Evolutionary conservation across 306 rosid genomes (phyloP).

Genomic region (Arachis hypogaea): DNA sequence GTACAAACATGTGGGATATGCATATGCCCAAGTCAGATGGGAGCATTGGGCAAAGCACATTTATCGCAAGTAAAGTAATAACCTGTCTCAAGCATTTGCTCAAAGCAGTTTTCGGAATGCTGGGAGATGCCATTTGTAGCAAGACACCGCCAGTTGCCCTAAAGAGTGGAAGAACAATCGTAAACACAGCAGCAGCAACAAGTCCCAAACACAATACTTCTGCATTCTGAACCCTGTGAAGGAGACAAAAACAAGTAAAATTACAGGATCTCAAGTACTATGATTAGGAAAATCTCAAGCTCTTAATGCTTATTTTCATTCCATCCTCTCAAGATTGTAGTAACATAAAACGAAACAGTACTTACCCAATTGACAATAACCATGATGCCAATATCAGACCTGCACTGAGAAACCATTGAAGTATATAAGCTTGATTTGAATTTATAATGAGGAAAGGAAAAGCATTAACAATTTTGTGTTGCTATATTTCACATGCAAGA

Average conservation of each 20-base stretch:
- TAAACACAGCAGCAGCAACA: constrained; percentile 84
- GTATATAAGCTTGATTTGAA: constrained; percentile 49
- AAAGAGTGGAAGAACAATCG: constrained; percentile 94
- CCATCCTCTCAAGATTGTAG: constrained; percentile 3
- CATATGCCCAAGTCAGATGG: background rate
- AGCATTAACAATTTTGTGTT: constrained; percentile 20
- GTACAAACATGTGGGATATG: constrained; percentile 4
- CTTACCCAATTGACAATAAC: constrained; percentile 91
- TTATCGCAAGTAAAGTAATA: constrained; percentile 28
- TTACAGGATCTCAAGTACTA: constrained; percentile 30
- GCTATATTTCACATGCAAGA: constrained; percentile 24
- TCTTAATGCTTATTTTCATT: background rate
- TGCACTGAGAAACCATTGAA: constrained; percentile 80
- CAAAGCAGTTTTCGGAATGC: constrained; percentile 83
- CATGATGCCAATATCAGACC: constrained; percentile 97
- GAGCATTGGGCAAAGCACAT: background rate
- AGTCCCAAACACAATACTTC: constrained; percentile 94
- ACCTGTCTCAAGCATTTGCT: constrained; percentile 98
- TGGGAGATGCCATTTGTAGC: constrained; percentile 98
- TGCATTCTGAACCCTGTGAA: constrained; percentile 90
- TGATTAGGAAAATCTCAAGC: background rate
- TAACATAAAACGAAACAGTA: constrained; percentile 31
- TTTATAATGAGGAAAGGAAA: constrained; percentile 29
- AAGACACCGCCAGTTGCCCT: constrained; percentile 86
- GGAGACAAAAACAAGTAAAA: constrained; percentile 32